Conservation (phyloP, 2,329 filamentous ascomycete genomes). For the Akanthomyces uredinophilus region DNA sequence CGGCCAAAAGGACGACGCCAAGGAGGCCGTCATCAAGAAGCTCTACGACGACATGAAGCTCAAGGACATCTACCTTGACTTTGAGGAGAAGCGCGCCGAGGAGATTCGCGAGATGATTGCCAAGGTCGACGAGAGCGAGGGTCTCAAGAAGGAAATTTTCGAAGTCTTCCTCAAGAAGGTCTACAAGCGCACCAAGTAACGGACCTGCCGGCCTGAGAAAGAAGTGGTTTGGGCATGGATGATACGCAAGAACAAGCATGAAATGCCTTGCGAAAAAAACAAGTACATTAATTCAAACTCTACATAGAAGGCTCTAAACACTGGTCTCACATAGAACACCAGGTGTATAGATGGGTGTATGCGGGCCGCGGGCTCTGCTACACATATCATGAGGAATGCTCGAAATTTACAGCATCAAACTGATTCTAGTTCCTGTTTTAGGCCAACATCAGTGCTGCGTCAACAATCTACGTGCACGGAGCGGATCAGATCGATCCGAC, state of each 20-base stretch:
- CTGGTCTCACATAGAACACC: neutral
- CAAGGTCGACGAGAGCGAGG: constrained; percentile 76
- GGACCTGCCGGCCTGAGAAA: neutral
- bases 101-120: constrained; percentile 73
- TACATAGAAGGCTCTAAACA: constrained; percentile 6
- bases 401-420: neutral
- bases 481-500: no score
- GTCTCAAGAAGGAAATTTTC: constrained; percentile 86
- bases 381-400: neutral
- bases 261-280: neutral
- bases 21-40: constrained; percentile 82
- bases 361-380: neutral
- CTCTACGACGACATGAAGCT: constrained; percentile 83
- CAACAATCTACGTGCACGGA: neutral
- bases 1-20: constrained; percentile 78
- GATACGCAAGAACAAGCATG: neutral
- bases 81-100: constrained; percentile 81
- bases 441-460: neutral
- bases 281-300: constrained; percentile 9
- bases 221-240: neutral
- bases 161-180: constrained; percentile 91
- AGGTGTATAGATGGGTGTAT: neutral
- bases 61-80: constrained; percentile 76
- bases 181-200: constrained; percentile 93
- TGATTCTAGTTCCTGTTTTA: neutral